Base-by-base conservation (phyloP, 2,329 filamentous ascomycete species). In the Thelonectria rubi region DNA sequence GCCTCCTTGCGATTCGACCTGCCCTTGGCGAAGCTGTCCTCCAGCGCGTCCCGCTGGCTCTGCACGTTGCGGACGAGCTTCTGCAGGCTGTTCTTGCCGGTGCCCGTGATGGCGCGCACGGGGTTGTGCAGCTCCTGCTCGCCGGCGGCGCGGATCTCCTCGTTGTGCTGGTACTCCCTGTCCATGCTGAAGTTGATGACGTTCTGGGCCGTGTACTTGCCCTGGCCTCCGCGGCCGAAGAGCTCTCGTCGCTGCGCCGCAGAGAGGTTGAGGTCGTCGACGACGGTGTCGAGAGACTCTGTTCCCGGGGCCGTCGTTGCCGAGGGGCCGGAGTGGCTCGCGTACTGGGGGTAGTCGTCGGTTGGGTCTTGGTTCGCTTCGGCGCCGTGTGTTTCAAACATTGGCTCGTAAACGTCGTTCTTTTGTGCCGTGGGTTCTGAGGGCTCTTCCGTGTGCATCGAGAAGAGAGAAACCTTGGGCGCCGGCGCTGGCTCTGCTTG, bases 121-220 rank as follows among this genome's bases (percentile, higher is more conserved):
- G 93, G 91, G 71, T 94, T 94, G 78, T 96, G 91, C 51, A 88
- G 85, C 55, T 88, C 87, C 72, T 88, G 81, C 75, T 93, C 87
- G 72, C 91, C 90, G 51, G 86, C 80, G 17, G 88, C 86, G 11
- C 92, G 86, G 20, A 96, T 74, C 67, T 84, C 83, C 78, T 97
- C 91, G 76, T 98, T 98, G 71, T 91, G 87, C 21, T 85, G 86
- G 76, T 98, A 98, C 79, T 97, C 94, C 60, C 82, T 80, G 74
- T 96, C 93, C 66, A 93, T 94, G 78, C 97, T 92, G 84, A 97
- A 97, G 72, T 91, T 93, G 65, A 94, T 84, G 39, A 97, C 84
- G 45, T 86, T 88, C n/a, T 85, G 80, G 8, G 75, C 71, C 15
- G 72, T 69, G 42, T 73, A 73, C 32, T 74, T 74, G 46, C 75